Conservation (phyloP, 2,329 filamentous ascomycete genomes). For the Exophiala bonariae region DNA sequence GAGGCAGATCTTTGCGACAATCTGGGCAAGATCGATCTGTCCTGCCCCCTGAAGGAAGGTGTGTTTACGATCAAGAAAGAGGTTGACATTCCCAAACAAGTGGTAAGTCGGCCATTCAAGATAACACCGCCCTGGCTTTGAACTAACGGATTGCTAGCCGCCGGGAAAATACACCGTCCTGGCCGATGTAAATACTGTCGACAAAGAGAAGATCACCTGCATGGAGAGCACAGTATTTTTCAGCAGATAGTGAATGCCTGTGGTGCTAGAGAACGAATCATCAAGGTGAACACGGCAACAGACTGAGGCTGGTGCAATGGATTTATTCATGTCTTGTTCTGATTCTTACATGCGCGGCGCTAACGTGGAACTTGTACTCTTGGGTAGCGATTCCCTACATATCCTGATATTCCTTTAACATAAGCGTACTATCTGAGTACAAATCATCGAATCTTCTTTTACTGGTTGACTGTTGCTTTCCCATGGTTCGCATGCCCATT, state of each 20-base stretch:
- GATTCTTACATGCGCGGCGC: too few relatives aligned
- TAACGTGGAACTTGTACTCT: too few relatives aligned
- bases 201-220: slow-evolving; percentile 79
- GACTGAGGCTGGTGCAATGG: too few relatives aligned
- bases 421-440: too few relatives aligned
- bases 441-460: too few relatives aligned
- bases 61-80: slow-evolving; percentile 72
- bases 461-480: too few relatives aligned
- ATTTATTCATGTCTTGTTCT: too few relatives aligned
- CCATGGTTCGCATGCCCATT: too few relatives aligned
- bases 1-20: slow-evolving; percentile 85
- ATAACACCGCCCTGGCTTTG: not conserved
- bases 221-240: slow-evolving; percentile 60
- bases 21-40: slow-evolving; percentile 64
- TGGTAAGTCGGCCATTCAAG: slow-evolving; percentile 37
- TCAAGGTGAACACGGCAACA: too few relatives aligned
- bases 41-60: slow-evolving; percentile 85
- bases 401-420: too few relatives aligned
- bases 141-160: slow-evolving; percentile 8
- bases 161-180: slow-evolving; percentile 87
- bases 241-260: not conserved
- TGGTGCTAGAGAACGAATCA: not conserved
- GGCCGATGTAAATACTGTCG: slow-evolving; percentile 77
- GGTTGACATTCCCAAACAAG: slow-evolving; percentile 80
- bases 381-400: too few relatives aligned